Evolutionary conservation across 2,329 filamentous ascomycete species (phyloP), one percentile per base, ranked within the genome.

Genomic region (Nemania bipapillata): DNA sequence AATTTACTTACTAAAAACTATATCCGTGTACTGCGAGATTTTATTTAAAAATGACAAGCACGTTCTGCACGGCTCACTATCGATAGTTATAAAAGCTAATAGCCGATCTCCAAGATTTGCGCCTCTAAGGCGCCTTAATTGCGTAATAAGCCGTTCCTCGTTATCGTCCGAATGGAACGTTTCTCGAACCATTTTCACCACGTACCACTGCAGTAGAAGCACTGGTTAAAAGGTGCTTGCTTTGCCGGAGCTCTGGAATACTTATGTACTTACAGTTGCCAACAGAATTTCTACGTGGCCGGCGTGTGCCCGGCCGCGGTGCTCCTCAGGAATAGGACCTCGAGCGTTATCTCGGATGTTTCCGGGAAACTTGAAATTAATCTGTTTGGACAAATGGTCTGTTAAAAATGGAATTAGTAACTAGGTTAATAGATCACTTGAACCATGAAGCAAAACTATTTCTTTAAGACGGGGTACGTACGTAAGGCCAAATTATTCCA

Each of bases 261-360:
- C n/a, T n/a, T n/a, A n/a, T 70, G 12, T 3, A 63, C 69, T 58
- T 72, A 74, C 70, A 0, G 56, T 60, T 1, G 72, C 72, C 0
- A 77, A 61, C 1, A 75, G 47, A 1, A 76, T 69, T 26, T 77
- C 76, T 0, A 75, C 73, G 11, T 77, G 76, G 4, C 74, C 73
- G 0, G 76, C 74, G 37, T 74, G 73, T 0, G 72, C 74, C 1
- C 75, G 68, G 0, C 75, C 75, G 0, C 66, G n/a, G 7, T 74
- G 71, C 47, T 68, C 66, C 0, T 72, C 70, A 1, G 63, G 37
- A 0, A 65, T 40, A 1, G 52, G 54, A 1, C 15, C 20, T 1
- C 40, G 8, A 1, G 69, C 65, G 15, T 73, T 75, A 8, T 77
- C 75, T 12, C 72, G 59, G 0, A 56, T 40, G 11, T 69, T 74